Evolutionary conservation across 805 yeast species (phyloP).

Genomic region (Saturnispora diversa): DNA sequence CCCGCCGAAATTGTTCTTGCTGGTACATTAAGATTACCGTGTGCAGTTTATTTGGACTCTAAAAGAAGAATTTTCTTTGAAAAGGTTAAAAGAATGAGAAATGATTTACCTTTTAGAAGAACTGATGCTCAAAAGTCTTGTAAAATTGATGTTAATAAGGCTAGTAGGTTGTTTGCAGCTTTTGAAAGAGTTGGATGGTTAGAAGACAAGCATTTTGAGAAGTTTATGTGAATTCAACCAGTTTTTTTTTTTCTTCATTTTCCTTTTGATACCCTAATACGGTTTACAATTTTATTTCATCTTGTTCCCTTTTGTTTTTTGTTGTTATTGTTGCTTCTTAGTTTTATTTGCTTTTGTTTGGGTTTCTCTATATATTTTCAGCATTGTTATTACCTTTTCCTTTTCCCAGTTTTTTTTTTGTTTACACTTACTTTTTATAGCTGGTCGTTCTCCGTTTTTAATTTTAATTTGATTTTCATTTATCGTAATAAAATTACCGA

Average conservation of each 20-base stretch:
- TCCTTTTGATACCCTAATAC: constrained; percentile 3
- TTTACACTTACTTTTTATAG: too few relatives aligned
- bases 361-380: too few relatives aligned
- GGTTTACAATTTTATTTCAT: background rate
- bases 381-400: too few relatives aligned
- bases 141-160: constrained; percentile 93
- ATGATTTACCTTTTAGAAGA: constrained; percentile 77
- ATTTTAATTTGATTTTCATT: too few relatives aligned
- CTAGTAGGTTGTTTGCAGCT: constrained; percentile 82
- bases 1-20: constrained; percentile 89
- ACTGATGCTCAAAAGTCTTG: constrained; percentile 98
- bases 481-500: too few relatives aligned
- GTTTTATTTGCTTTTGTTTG: background rate
- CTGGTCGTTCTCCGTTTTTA: too few relatives aligned
- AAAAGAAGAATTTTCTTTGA: constrained; percentile 83
- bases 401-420: too few relatives aligned
- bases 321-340: background rate
- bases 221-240: constrained; percentile 34
- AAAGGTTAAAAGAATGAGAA: constrained; percentile 67
- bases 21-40: constrained; percentile 80
- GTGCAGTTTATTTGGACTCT: constrained; percentile 70
- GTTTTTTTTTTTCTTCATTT: too few relatives aligned
- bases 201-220: constrained; percentile 59
- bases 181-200: constrained; percentile 91
- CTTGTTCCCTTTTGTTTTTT: background rate